Percentiles rank a stretch among this genome's conserved stretches.
Conservation (phyloP, 2,329 filamentous ascomycete species). For the Phoma sp. region DNA sequence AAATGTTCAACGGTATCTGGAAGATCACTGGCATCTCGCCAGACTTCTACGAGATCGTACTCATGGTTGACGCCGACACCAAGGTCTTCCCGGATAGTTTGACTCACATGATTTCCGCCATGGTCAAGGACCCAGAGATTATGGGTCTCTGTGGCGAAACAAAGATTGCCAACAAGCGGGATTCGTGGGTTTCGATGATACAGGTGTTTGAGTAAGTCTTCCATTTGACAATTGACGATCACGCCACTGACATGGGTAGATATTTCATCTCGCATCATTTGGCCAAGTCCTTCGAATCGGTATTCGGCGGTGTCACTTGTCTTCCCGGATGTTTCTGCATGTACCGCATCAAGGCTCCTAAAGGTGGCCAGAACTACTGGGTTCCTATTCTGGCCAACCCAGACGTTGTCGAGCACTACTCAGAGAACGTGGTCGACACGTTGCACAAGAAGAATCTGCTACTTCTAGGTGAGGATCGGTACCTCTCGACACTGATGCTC, state of each 20-base stretch:
- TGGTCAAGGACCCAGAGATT: slow-evolving; percentile 98
- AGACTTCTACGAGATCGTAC: slow-evolving; percentile 95
- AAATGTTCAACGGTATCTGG: slow-evolving; percentile 99
- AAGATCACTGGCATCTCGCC: slow-evolving; percentile 98
- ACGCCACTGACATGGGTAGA: slow-evolving; percentile 45
- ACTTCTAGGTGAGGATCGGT: slow-evolving; percentile 91
- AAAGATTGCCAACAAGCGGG: slow-evolving; percentile 98
- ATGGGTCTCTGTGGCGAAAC: slow-evolving; percentile 99
- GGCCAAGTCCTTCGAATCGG: slow-evolving; percentile 95
- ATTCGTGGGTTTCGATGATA: slow-evolving; percentile 95
- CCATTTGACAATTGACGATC: slow-evolving; percentile 23
- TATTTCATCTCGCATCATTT: slow-evolving; percentile 99
- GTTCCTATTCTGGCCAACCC: slow-evolving; percentile 98
- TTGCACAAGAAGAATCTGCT: slow-evolving; percentile 97
- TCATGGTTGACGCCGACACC: slow-evolving; percentile 99
- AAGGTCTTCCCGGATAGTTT: slow-evolving; percentile 98
- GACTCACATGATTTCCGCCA: slow-evolving; percentile 98
- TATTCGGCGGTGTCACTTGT: slow-evolving; percentile 99
- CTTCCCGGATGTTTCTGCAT: slow-evolving; percentile 99
- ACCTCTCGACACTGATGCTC: slow-evolving; percentile 95
- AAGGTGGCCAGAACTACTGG: slow-evolving; percentile 99
- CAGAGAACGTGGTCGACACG: slow-evolving; percentile 98
- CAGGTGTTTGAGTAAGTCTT: slow-evolving; percentile 85
- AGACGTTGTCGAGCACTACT: slow-evolving; percentile 98
- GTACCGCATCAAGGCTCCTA: slow-evolving; percentile 99